These are phyloP conservation scores for Cercospora nicotianae DNA, from an alignment of 2,329 filamentous ascomycete species.

Conservation along the genomic window DNA sequence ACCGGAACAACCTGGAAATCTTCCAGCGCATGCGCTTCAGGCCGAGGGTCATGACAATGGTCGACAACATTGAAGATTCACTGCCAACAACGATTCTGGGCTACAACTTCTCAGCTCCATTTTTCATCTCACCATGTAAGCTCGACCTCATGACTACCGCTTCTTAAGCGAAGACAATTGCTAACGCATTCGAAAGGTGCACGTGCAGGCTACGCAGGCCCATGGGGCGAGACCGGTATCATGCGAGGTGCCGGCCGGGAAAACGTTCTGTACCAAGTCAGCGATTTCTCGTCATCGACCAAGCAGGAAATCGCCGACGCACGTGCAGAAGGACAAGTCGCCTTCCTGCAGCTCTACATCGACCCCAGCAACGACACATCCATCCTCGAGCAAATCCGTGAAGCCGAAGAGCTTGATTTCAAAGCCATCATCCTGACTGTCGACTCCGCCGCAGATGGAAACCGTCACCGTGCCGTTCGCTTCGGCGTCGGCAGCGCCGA, in stretches of 20 bases:
- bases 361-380: conserved; percentile 36
- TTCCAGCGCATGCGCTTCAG: conserved; percentile 29
- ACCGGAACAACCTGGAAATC: conserved; percentile 34
- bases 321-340: conserved; percentile 34
- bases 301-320: conserved; percentile 39
- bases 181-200: conserved; percentile 47
- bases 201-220: conserved; percentile 82
- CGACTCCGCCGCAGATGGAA: conserved; percentile 47
- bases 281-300: conserved; percentile 40
- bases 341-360: conserved; percentile 46
- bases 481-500: conserved; percentile 59
- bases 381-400: conserved; percentile 36
- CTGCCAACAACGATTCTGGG: conserved; percentile 80
- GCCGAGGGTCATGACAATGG: conserved; percentile 27
- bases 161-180: neutral
- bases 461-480: conserved; percentile 60
- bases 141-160: too few relatives aligned
- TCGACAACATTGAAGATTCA: conserved; percentile 30
- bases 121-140: conserved; percentile 90
- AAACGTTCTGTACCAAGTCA: conserved; percentile 53
- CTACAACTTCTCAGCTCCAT: conserved; percentile 75
- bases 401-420: conserved; percentile 42
- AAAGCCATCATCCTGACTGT: conserved; percentile 45
- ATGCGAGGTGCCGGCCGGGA: conserved; percentile 52
- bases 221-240: conserved; percentile 34